These are phyloP conservation scores for Biscogniauxia marginata DNA, from an alignment of 2,329 filamentous ascomycete species.

Conservation along the genomic window DNA sequence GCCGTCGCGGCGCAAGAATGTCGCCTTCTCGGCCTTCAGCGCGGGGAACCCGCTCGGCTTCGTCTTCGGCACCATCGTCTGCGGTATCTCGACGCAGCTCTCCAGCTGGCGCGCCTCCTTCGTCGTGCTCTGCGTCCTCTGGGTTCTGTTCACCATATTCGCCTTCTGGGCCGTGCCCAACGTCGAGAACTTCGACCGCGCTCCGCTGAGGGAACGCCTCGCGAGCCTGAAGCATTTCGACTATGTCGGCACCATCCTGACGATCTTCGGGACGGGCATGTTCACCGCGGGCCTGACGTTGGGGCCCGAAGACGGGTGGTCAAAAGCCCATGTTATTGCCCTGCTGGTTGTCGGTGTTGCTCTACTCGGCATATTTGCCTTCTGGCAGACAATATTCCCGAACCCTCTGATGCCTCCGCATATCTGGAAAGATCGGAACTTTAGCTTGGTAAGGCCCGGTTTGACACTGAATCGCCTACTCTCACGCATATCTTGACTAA, in stretches of 20 bases:
- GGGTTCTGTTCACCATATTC: constrained; percentile 55
- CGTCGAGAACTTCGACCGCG: constrained; percentile 43
- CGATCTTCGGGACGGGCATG: constrained; percentile 63
- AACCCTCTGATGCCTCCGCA: constrained; percentile 52
- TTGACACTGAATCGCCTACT: background rate
- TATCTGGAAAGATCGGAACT: constrained; percentile 62
- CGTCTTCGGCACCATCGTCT: constrained; percentile 51
- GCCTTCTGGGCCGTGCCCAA: constrained; percentile 62
- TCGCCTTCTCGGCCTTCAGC: constrained; percentile 33
- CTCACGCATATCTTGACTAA: constrained; percentile 1
- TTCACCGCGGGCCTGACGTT: constrained; percentile 61
- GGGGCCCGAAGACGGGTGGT: constrained; percentile 62
- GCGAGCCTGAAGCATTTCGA: constrained; percentile 56
- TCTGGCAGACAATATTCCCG: constrained; percentile 58
- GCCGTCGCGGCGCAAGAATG: constrained; percentile 43
- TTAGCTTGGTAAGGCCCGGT: constrained; percentile 52
- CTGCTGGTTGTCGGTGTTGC: constrained; percentile 59
- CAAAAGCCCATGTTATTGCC: constrained; percentile 58
- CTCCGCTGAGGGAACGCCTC: constrained; percentile 37
- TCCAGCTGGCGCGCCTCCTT: constrained; percentile 65
- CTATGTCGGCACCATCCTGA: constrained; percentile 57
- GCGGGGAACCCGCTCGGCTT: constrained; percentile 38
- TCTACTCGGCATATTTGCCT: constrained; percentile 55
- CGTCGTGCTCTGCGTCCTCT: constrained; percentile 62
- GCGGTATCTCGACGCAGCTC: constrained; percentile 59